A percentile compares a stretch with the other conserved stretches of the same genome.
phyloP scores from a whole-genome alignment of 2,329 filamentous ascomycete genomes.

The Apiospora phragmitis region DNA sequence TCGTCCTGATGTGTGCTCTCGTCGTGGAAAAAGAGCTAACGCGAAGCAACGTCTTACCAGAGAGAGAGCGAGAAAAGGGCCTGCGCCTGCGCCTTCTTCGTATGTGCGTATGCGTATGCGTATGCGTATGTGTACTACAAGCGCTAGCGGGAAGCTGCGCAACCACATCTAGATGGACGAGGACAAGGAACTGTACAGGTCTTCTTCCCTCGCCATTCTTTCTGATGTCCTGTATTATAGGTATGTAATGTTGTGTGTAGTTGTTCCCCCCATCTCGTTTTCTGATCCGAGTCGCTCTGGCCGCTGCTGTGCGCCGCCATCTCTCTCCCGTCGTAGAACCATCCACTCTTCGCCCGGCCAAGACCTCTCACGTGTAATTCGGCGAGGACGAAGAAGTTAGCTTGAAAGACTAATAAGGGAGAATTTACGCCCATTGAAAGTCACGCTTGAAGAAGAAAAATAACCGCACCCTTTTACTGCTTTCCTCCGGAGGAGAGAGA shows the following conservation, averaged over 20 bases:
- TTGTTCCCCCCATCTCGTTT: not conserved
- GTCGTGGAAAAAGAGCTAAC: not conserved
- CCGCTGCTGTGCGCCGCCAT: not conserved
- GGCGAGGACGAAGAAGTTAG: not conserved
- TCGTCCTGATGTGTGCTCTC: not conserved
- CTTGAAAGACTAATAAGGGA: too few species aligned
- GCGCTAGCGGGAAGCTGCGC: not conserved
- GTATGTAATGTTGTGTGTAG: not conserved
- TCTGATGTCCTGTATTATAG: not conserved
- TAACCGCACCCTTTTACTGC: not conserved
- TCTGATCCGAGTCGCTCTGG: constrained; percentile 1
- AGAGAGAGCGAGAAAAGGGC: not conserved
- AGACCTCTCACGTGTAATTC: not conserved
- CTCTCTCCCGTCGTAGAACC: not conserved
- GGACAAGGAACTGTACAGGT: not conserved
- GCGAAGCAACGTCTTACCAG: not conserved
- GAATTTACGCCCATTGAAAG: not conserved
- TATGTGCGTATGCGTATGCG: not conserved
- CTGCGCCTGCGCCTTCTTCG: not conserved
- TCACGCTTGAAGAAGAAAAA: not conserved
- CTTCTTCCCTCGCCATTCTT: not conserved
- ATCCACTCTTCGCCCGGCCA: not conserved
- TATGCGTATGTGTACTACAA: not conserved
- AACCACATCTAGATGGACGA: not conserved
- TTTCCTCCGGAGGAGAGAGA: not conserved